Evolutionary conservation across 331 rosid genomes (phyloP).

Genomic region (Cydonia oblonga): DNA sequence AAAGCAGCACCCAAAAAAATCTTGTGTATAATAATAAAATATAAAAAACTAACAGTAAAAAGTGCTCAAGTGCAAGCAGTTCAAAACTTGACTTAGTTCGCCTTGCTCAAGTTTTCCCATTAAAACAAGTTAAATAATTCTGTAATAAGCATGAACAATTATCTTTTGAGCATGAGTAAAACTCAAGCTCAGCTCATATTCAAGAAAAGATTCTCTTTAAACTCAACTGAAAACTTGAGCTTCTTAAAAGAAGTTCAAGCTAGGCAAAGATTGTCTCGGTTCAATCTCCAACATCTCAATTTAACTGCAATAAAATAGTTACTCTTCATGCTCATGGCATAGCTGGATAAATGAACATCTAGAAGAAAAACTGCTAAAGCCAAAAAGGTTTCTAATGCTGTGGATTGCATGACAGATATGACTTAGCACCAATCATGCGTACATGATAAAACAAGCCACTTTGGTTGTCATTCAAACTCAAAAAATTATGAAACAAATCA

Average conservation of each 20-base stretch:
- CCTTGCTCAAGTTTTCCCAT: not conserved
- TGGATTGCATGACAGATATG: not conserved
- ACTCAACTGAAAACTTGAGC: not conserved
- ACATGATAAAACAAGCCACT: not conserved
- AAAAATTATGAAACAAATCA: not conserved
- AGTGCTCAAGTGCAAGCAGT: not conserved
- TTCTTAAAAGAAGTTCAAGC: not conserved
- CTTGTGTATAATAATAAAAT: not conserved
- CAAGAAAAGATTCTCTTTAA: not conserved
- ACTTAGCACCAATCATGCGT: not conserved
- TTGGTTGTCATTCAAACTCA: not conserved
- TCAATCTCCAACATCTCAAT: not conserved
- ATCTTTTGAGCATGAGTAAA: not conserved
- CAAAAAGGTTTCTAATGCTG: not conserved
- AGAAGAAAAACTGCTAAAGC: not conserved
- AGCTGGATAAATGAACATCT: not conserved
- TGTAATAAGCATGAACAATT: not conserved
- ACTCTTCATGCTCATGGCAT: not conserved
- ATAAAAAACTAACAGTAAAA: not conserved
- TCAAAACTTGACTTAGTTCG: not conserved
- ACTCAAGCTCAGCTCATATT: not conserved
- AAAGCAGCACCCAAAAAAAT: not conserved
- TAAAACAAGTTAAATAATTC: not conserved
- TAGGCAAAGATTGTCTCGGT: not conserved
- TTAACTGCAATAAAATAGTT: not conserved